Base-by-base conservation (phyloP, 805 yeast species). In the Peterozyma toletana region DNA sequence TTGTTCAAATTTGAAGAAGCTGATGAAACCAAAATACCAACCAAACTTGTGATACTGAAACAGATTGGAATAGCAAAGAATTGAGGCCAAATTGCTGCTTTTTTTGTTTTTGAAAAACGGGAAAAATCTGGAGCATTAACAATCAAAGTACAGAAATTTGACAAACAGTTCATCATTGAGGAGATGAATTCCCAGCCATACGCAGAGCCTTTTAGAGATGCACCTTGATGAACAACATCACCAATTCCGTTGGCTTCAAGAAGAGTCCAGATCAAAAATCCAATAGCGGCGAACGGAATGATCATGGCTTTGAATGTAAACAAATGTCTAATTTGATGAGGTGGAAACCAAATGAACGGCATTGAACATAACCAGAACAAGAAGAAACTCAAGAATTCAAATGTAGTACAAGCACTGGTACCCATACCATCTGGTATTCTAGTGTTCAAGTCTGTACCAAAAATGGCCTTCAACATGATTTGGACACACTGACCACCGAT, bases 111-210 rank as follows among this genome's bases (percentile, higher is more conserved):
- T 9, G 95, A 84, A 64, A 87, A 83, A 62, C 96, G 77, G 21
- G 95, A 74, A 62, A 88, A 88, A 68, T 88, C 96, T 1, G 96
- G 95, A 13, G 93, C 86, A 64, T 88, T 88, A 43, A 84, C 75
- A 56, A 89, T 84, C 55, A 88, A 72, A n/a, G 96, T 84, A 5
- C 95, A 93, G 57, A 88, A 88, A 64, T 87, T 88, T 27, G 95
- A 86, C 49, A 88, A 66, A 16, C 89, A 73, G 63, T 80, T 83
- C 95, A 89, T 85, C 30, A 80, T 70, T 5, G 91, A 77, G 52
- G 73, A 72, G 42, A 88, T 76, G 57, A 87, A 88, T 0, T 86
- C 87, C 97, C 97, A 89, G 21, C 77, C 88, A 50, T 81, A 75
- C 2, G 64, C 83, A 11, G 79, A 64, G 9, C 89, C 86, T 16